Evolutionary conservation across 2,329 filamentous ascomycete genomes (phyloP).

Genomic region (Monilinia laxa): DNA sequence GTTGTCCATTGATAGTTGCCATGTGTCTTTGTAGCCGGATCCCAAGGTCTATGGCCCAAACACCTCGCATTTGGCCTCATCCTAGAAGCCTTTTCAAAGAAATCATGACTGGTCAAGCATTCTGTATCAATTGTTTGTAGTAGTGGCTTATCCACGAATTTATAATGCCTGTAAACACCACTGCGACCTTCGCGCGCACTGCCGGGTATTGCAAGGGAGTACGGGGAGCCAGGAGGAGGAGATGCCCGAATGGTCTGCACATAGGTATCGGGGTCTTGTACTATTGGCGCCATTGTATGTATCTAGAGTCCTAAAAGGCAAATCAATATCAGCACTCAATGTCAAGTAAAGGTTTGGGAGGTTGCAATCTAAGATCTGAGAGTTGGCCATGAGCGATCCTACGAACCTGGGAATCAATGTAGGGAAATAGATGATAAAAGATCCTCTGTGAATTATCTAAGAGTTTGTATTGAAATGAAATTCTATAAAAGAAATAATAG

Average conservation of each 20-base stretch:
- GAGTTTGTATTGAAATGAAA: neutral
- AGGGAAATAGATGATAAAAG: neutral
- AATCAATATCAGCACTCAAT: neutral
- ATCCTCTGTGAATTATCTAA: neutral
- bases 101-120: slow-evolving; percentile 71
- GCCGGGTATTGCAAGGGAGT: slow-evolving; percentile 74
- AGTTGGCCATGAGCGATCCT: neutral
- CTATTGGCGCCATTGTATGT: slow-evolving; percentile 32
- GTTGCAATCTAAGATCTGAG: neutral
- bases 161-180: slow-evolving; percentile 80
- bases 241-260: slow-evolving; percentile 31
- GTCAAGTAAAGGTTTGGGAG: neutral
- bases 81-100: slow-evolving; percentile 69
- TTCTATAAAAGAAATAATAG: neutral
- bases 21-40: slow-evolving; percentile 69
- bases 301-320: neutral
- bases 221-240: slow-evolving; percentile 51
- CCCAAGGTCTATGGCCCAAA: slow-evolving; percentile 79
- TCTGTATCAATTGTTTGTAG: slow-evolving; percentile 70
- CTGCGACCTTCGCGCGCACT: slow-evolving; percentile 71
- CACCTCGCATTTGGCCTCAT: slow-evolving; percentile 67
- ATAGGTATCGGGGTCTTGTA: slow-evolving; percentile 34
- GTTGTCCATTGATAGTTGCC: slow-evolving; percentile 78
- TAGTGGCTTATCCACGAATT: slow-evolving; percentile 67
- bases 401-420: slow-evolving; percentile 14